Conservation (phyloP, 306 rosid genomes). For the Lotus japonicus region DNA sequence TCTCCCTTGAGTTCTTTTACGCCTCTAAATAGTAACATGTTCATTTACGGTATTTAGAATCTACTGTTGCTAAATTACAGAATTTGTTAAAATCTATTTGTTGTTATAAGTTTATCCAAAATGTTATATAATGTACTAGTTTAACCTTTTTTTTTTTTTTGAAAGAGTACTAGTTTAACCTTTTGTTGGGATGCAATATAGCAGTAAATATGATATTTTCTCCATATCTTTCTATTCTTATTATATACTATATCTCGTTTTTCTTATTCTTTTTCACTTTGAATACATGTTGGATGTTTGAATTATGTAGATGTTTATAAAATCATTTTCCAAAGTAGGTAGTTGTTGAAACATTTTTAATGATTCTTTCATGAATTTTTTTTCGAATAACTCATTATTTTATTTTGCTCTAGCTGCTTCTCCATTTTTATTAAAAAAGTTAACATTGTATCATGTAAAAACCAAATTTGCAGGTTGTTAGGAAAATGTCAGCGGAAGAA, state of each 20-base stretch:
- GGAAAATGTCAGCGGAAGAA: constrained; percentile 65
- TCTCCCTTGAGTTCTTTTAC: neutral
- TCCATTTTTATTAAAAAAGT: neutral
- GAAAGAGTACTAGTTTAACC: neutral
- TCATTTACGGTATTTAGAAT: neutral
- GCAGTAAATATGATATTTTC: no score
- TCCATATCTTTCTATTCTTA: no score
- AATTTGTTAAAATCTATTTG: neutral
- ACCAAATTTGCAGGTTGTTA: constrained; percentile 50
- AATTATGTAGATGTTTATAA: no score
- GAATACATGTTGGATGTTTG: no score
- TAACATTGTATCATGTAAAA: constrained; percentile 8
- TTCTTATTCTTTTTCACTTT: no score
- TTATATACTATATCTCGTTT: no score
- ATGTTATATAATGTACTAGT: neutral
- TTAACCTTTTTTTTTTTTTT: neutral
- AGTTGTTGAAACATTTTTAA: neutral
- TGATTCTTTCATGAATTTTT: neutral
- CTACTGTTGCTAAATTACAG: neutral
- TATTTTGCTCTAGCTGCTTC: neutral
- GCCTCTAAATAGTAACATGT: neutral
- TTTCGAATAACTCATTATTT: neutral
- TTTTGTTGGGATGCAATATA: neutral
- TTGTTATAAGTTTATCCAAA: neutral
- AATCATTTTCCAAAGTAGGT: neutral